phyloP scores from a whole-genome alignment of 805 yeast species.

The Candida montana region DNA sequence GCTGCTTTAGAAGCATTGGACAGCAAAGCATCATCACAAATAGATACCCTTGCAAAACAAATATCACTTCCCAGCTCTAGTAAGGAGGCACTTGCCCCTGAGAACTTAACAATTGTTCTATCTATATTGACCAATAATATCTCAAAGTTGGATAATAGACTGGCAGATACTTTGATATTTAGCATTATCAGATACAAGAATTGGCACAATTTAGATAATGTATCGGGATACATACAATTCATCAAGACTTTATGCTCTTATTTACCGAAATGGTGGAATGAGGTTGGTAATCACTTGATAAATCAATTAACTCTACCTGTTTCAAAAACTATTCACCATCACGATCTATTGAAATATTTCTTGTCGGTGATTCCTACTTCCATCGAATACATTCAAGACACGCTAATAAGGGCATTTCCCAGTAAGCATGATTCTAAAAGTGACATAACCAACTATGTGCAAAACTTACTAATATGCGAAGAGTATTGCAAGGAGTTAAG shows the following conservation, averaged over 20 bases:
- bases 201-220: slow-evolving; percentile 53
- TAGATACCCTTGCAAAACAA: slow-evolving; percentile 57
- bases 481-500: slow-evolving; percentile 74
- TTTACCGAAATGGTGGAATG: slow-evolving; percentile 85
- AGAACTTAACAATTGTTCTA: slow-evolving; percentile 51
- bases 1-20: slow-evolving; percentile 70
- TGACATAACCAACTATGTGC: slow-evolving; percentile 56
- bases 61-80: slow-evolving; percentile 47
- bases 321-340: slow-evolving; percentile 44
- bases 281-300: slow-evolving; percentile 67
- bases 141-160: slow-evolving; percentile 48
- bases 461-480: slow-evolving; percentile 54
- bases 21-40: slow-evolving; percentile 48
- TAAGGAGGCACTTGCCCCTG: slow-evolving; percentile 47
- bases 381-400: slow-evolving; percentile 53
- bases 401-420: slow-evolving; percentile 64
- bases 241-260: slow-evolving; percentile 75
- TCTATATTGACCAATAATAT: slow-evolving; percentile 57
- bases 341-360: slow-evolving; percentile 58
- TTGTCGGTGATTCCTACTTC: slow-evolving; percentile 79
- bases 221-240: slow-evolving; percentile 61
- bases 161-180: slow-evolving; percentile 48
- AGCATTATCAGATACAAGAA: slow-evolving; percentile 53
- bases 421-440: slow-evolving; percentile 61
- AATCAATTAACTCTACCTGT: slow-evolving; percentile 44